These are phyloP conservation scores for Diplogelasinospora grovesii DNA, from an alignment of 495 filamentous ascomycete species.

Conservation along the genomic window DNA sequence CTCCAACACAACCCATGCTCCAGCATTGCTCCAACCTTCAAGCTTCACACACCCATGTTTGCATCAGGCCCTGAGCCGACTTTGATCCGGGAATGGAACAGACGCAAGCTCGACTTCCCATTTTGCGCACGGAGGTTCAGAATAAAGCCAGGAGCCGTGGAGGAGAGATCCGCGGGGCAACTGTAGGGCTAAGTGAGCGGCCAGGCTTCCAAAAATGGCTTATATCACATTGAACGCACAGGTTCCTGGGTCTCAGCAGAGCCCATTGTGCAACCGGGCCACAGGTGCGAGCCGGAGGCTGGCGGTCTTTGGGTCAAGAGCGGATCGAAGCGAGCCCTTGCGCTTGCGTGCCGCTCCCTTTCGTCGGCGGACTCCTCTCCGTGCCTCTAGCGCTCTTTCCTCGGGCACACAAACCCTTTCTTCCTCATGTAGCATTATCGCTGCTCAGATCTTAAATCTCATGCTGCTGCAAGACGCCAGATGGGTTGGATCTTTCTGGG, in stretches of 20 bases:
- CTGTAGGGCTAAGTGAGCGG: slow-evolving; percentile 2
- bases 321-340: slow-evolving; percentile 29
- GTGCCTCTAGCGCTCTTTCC: slow-evolving; percentile 8
- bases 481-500: slow-evolving; percentile 17
- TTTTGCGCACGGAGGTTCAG: slow-evolving; percentile 23
- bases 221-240: slow-evolving; percentile 20
- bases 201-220: slow-evolving; percentile 14
- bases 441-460: slow-evolving; percentile 14
- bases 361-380: slow-evolving; percentile 10
- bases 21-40: slow-evolving; percentile 14
- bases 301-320: slow-evolving; percentile 15
- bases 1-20: slow-evolving; percentile 14
- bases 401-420: too few species aligned
- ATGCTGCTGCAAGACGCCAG: slow-evolving; percentile 17
- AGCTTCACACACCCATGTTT: slow-evolving; percentile 13
- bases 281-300: slow-evolving; percentile 19
- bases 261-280: slow-evolving; percentile 17
- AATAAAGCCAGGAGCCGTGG: slow-evolving; percentile 18
- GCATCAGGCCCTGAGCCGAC: slow-evolving; percentile 16
- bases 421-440: slow-evolving; percentile 13
- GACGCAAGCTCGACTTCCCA: slow-evolving; percentile 15
- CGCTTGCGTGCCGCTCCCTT: slow-evolving; percentile 15
- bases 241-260: slow-evolving; percentile 18
- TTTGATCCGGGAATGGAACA: slow-evolving; percentile 15
- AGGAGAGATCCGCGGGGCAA: slow-evolving; percentile 11